Evolutionary conservation across 2,329 filamentous ascomycete species (phyloP), one percentile per base, ranked within the genome.

Genomic region (Chrysosporium queenslandicum): DNA sequence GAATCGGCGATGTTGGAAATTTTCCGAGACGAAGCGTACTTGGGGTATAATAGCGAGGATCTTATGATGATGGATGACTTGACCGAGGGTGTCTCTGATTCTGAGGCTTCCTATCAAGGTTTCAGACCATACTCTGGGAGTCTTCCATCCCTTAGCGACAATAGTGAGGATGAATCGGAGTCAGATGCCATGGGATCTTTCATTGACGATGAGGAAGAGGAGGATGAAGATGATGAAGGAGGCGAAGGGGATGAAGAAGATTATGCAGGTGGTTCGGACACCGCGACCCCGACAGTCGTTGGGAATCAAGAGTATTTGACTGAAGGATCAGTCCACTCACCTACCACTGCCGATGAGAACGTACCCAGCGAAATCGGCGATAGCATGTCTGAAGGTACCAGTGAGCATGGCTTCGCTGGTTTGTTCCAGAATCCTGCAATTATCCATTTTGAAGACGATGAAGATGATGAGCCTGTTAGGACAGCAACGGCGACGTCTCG

Each of bases 311-410:
- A 45, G 1, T 30, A 50, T 34, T 18, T 34, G 18, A 50, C 47
- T 9, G 42, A 52, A 4, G 34, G 37, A 7, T 39, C 48, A 9
- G 25, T 49, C 32, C 29, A 43, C 3, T 50, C 45, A 2, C 8
- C 47, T 34, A n/a, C 63, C 6, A 40, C 50, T n/a, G 42, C 18
- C 8, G 21, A 34, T 25, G n/a, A 40, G 12, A 60, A 64, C 16
- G 60, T 62, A 48, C 63, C 64, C 29, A 65, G 62, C 23, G 64
- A 66, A 30, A 62, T 65, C 48, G 61, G 57, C 2, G 54, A 53
- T 36, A 50, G 43, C 20, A 32, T 46, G 34, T 52, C 50, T n/a
- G 50, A 52, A 32, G 43, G 50, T 2, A 27, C 11, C 12, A 46
- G 23, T 14, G 34, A 40, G 18, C 42, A 47, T n/a, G 30, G 21